Conservation (phyloP, 441 rosid species). For the Pelargonium citronellum region DNA sequence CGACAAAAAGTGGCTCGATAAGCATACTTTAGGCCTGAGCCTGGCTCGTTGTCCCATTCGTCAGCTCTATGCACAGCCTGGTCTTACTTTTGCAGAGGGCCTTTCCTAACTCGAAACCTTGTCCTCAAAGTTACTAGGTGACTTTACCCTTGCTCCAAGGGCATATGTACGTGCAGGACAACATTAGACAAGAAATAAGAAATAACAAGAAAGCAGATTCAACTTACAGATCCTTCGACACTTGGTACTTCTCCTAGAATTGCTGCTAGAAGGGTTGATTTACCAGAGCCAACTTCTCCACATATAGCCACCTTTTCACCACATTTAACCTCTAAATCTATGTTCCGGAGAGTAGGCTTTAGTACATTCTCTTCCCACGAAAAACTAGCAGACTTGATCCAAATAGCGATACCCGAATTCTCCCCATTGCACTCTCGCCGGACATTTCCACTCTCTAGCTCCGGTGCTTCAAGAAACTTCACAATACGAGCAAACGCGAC, state of each 20-base stretch:
- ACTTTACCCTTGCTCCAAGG: no score
- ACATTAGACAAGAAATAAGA: no score
- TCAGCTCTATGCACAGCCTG: no score
- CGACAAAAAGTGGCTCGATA: no score
- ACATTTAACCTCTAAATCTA: conserved; percentile 47
- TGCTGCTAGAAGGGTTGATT: conserved; percentile 82
- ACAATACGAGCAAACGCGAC: conserved; percentile 75
- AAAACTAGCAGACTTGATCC: conserved; percentile 54
- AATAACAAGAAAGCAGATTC: background rate
- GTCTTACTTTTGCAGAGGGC: no score
- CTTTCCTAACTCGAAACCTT: no score
- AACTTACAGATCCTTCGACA: conserved; percentile 64
- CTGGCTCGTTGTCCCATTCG: no score
- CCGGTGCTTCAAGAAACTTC: conserved; percentile 82
- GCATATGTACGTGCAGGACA: no score
- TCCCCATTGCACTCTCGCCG: conserved; percentile 33
- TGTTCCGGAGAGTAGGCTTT: conserved; percentile 56
- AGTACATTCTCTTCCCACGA: conserved; percentile 67
- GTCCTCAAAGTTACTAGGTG: no score
- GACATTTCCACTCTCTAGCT: conserved; percentile 51
- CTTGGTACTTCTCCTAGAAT: conserved; percentile 85
- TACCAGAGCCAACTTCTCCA: conserved; percentile 98
- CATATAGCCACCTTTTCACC: conserved; percentile 84
- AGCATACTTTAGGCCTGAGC: no score
- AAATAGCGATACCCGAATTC: conserved; percentile 28